These are phyloP conservation scores for Aspergillus japonicus DNA, from an alignment of 2,329 filamentous ascomycete species.

Conservation along the genomic window DNA sequence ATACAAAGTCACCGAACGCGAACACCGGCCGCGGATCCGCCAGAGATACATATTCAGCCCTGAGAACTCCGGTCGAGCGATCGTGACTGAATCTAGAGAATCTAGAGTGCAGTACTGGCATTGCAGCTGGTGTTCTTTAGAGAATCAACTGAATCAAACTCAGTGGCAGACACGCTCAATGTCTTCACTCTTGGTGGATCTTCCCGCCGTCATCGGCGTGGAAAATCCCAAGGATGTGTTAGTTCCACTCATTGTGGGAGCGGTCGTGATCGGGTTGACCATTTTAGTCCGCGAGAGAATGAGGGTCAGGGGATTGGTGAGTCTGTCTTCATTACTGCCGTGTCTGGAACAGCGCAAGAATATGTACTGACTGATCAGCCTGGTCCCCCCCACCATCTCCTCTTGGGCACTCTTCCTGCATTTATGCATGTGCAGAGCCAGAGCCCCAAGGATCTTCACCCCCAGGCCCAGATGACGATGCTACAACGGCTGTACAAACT, in stretches of 20 bases:
- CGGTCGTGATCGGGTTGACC: not conserved
- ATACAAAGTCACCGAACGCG: too few relatives aligned
- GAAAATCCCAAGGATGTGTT: not conserved
- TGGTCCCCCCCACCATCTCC: not conserved
- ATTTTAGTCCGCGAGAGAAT: not conserved
- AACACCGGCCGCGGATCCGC: too few relatives aligned
- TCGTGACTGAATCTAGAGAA: too few relatives aligned
- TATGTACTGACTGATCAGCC: not conserved
- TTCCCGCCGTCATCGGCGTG: not conserved
- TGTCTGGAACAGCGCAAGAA: too few relatives aligned
- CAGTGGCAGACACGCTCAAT: not conserved
- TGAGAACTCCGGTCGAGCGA: too few relatives aligned
- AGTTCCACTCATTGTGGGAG: not conserved
- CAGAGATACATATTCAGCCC: too few relatives aligned
- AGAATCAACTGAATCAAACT: too few relatives aligned
- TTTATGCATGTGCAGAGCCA: not conserved
- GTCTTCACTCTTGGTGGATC: not conserved
- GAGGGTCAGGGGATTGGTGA: not conserved
- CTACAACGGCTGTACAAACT: too few relatives aligned
- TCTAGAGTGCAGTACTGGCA: too few relatives aligned
- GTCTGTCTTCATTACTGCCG: not conserved
- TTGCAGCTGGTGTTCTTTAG: too few relatives aligned
- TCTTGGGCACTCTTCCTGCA: not conserved
- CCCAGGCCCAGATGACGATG: too few relatives aligned
- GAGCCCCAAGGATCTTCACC: not conserved